phyloP scores from a whole-genome alignment of 1,284 basidiomycete species.

The Cutaneotrichosporon cutaneum region DNA sequence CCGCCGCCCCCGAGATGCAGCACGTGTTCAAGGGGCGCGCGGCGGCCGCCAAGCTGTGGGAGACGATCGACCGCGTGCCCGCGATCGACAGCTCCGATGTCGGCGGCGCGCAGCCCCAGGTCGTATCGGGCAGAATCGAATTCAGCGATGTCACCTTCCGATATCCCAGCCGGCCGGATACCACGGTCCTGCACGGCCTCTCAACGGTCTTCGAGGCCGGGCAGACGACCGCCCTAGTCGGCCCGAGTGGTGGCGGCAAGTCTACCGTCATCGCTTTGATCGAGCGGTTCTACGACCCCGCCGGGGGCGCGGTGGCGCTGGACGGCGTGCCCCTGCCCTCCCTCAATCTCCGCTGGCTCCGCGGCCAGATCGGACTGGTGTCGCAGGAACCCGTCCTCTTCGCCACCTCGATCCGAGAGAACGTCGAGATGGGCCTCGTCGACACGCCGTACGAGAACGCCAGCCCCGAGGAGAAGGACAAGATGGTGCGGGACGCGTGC shows the following conservation, averaged over 20 bases:
- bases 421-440: conserved; percentile 88
- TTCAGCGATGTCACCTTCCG: conserved; percentile 78
- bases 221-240: conserved; percentile 83
- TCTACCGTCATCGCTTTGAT: conserved; percentile 70
- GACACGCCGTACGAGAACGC: conserved; percentile 67
- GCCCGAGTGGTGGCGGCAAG: conserved; percentile 87
- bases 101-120: conserved; percentile 68
- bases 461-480: conserved; percentile 71
- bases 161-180: conserved; percentile 84
- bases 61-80: conserved; percentile 81
- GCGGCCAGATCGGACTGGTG: conserved; percentile 82
- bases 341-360: conserved; percentile 82
- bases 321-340: conserved; percentile 75
- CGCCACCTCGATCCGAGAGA: conserved; percentile 70
- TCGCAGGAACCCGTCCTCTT: conserved; percentile 88
- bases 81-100: conserved; percentile 77
- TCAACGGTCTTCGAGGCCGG: conserved; percentile 54
- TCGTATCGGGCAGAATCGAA: conserved; percentile 70
- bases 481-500: conserved; percentile 79
- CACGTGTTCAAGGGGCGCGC: conserved; percentile 77
- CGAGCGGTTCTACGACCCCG: conserved; percentile 86
- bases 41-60: conserved; percentile 87
- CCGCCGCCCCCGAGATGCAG: conserved; percentile 69
- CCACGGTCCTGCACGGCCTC: conserved; percentile 76
- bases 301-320: conserved; percentile 67